Percentiles rank a stretch among this genome's conserved stretches.
These are phyloP conservation scores for Citrullus mucosospermus DNA, from an alignment of 306 rosid species.

Conservation along the genomic window DNA sequence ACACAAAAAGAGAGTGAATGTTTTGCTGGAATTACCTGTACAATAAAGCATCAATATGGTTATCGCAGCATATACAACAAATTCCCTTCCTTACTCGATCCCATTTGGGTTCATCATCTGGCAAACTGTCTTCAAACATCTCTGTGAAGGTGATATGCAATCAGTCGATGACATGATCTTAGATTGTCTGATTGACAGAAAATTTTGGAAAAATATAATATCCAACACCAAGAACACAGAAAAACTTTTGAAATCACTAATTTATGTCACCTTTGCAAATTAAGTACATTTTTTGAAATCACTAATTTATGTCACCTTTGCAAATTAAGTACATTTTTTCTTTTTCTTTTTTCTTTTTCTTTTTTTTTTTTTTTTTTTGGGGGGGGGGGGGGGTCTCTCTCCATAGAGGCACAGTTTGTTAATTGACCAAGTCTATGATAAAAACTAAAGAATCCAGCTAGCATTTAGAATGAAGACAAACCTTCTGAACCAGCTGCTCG, in stretches of 20 bases:
- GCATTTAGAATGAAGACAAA: conserved; percentile 13
- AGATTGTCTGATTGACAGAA: not conserved
- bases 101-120: conserved; percentile 60
- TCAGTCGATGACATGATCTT: not conserved
- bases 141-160: conserved; percentile 24
- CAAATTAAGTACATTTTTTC: not conserved
- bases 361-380: not conserved
- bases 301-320: too few relatives aligned
- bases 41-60: conserved; percentile 76
- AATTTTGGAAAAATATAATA: not conserved
- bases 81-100: conserved; percentile 85
- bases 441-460: not conserved
- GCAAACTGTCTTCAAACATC: conserved; percentile 23
- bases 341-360: too few relatives aligned
- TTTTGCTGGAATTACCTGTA: conserved; percentile 46
- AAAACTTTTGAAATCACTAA: too few relatives aligned
- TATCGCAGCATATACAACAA: conserved; percentile 70
- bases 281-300: not conserved
- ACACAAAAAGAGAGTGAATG: not conserved
- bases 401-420: not conserved
- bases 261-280: not conserved
- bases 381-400: not conserved
- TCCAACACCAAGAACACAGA: not conserved
- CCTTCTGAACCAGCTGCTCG: conserved; percentile 63
- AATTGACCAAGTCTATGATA: not conserved